phyloP scores from a whole-genome alignment of 208 protist genomes.

The Herpetomonas tarakana region DNA sequence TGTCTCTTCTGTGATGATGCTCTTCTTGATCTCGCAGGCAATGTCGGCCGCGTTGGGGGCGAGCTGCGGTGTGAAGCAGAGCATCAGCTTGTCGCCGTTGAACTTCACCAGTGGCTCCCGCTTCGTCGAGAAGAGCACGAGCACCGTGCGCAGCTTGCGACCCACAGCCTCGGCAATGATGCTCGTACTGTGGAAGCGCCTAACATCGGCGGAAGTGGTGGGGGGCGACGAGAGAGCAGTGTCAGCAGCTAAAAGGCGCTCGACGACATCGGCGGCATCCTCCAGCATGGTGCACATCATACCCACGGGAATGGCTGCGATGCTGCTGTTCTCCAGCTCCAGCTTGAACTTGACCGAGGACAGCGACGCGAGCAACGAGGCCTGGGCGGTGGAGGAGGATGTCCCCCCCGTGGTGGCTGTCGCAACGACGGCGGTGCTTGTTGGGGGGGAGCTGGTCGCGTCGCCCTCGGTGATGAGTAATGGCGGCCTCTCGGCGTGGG shows the following conservation, averaged over 20 bases:
- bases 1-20: conserved; percentile 41
- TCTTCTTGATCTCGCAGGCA: conserved; percentile 27
- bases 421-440: background rate
- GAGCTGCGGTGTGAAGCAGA: conserved; percentile 49
- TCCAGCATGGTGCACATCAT: conserved; percentile 43
- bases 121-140: conserved; percentile 64
- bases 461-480: background rate
- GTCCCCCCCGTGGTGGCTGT: background rate
- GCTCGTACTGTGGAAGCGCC: conserved; percentile 39
- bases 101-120: conserved; percentile 41
- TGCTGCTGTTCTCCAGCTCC: conserved; percentile 47
- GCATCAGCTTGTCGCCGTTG: conserved; percentile 57
- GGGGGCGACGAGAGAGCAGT: background rate
- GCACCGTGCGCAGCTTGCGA: conserved; percentile 38
- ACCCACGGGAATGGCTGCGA: conserved; percentile 49
- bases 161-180: conserved; percentile 46
- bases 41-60: conserved; percentile 51
- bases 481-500: background rate
- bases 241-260: conserved; percentile 10
- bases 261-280: conserved; percentile 29
- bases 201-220: background rate
- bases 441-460: background rate
- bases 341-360: conserved; percentile 53
- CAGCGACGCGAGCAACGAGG: background rate
- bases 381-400: background rate